These are phyloP conservation scores for Micractinium sp. DNA, from an alignment of 139 green algal species.

Conservation along the genomic window DNA sequence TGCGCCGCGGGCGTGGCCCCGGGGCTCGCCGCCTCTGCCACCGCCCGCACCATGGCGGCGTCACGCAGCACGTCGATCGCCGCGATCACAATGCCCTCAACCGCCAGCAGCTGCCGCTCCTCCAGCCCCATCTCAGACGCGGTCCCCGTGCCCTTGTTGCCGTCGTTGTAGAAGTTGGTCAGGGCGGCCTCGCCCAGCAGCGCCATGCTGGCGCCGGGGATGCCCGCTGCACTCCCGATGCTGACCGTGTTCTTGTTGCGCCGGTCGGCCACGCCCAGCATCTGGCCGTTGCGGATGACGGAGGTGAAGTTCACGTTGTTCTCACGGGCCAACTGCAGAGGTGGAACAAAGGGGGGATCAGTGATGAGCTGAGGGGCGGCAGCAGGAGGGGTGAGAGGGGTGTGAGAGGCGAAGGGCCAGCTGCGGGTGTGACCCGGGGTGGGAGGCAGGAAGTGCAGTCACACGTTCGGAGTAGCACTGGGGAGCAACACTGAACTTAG, in stretches of 20 bases:
- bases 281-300: slow-evolving; percentile 97
- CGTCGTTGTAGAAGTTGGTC: slow-evolving; percentile 94
- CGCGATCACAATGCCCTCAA: slow-evolving; percentile 92
- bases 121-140: slow-evolving; percentile 88
- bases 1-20: slow-evolving; percentile 7
- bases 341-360: background rate
- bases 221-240: slow-evolving; percentile 42
- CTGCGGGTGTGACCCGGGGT: too few species aligned
- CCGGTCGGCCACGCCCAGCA: slow-evolving; percentile 88
- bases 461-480: too few species aligned
- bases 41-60: background rate
- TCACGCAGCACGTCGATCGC: slow-evolving; percentile 79
- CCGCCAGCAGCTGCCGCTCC: slow-evolving; percentile 83
- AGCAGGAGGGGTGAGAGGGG: background rate
- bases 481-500: too few species aligned
- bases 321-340: slow-evolving; percentile 39
- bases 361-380: background rate
- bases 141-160: slow-evolving; percentile 76
- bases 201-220: slow-evolving; percentile 45
- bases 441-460: too few species aligned
- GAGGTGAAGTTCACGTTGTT: slow-evolving; percentile 70
- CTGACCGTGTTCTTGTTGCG: slow-evolving; percentile 76
- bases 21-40: slow-evolving; percentile 7
- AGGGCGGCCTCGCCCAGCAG: slow-evolving; percentile 78
- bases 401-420: too few species aligned